A percentile compares a stretch with the other conserved stretches of the same genome.
These are phyloP conservation scores for Zalerion maritima DNA, from an alignment of 495 filamentous ascomycete species.

Conservation along the genomic window DNA sequence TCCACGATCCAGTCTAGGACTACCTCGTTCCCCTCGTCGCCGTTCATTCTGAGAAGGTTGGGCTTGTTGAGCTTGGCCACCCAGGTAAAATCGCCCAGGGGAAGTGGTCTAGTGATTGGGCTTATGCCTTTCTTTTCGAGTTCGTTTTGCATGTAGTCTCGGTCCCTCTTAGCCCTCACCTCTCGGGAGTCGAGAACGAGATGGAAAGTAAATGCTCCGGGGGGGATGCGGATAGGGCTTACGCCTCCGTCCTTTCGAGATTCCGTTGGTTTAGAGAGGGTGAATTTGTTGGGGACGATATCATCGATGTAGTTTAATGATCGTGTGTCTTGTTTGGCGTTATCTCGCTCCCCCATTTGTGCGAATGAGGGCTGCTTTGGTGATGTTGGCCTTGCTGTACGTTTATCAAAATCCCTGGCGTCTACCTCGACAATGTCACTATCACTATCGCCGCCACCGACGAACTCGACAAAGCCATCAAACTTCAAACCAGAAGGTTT, in stretches of 20 bases:
- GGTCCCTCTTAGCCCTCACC: slow-evolving; percentile 58
- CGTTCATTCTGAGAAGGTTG: slow-evolving; percentile 35
- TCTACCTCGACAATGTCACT: too few species aligned
- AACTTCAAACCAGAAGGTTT: too few species aligned
- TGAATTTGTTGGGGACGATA: slow-evolving; percentile 13
- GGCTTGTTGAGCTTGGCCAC: slow-evolving; percentile 56
- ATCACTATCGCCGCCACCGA: too few species aligned
- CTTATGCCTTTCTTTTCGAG: slow-evolving; percentile 51
- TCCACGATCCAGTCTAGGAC: slow-evolving; percentile 74
- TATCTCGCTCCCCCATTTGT: too few species aligned
- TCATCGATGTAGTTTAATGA: too few species aligned
- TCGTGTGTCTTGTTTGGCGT: too few species aligned
- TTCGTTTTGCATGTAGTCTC: slow-evolving; percentile 65
- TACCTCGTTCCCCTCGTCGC: slow-evolving; percentile 58
- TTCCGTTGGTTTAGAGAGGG: slow-evolving; percentile 35
- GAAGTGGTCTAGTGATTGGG: slow-evolving; percentile 50
- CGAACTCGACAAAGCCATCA: too few species aligned
- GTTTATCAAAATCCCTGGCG: too few species aligned
- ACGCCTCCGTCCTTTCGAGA: too few species aligned
- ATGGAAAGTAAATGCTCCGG: slow-evolving; percentile 55
- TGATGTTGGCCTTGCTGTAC: too few species aligned
- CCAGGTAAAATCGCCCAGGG: slow-evolving; percentile 70
- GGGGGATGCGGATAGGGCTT: slow-evolving; percentile 43
- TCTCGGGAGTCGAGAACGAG: slow-evolving; percentile 67
- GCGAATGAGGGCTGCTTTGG: too few species aligned